Evolutionary conservation across 2,329 filamentous ascomycete species (phyloP), one percentile per base, ranked within the genome.

Genomic region (Septoria linicola): DNA sequence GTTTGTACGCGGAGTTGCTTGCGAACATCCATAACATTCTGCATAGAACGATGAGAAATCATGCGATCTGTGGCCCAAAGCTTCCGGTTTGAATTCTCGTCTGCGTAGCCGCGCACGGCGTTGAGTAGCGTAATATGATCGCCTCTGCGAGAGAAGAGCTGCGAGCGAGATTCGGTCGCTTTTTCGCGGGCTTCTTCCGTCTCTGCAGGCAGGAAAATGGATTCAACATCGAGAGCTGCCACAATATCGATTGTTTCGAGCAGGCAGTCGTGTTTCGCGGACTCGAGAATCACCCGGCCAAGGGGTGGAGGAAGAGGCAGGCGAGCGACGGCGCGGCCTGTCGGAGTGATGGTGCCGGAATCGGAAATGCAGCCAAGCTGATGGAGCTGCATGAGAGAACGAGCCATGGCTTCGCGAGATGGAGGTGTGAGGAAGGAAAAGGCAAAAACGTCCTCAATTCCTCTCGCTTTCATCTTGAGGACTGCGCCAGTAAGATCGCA

Each of bases 401-500:
- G 89, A 61, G 92, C 84, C 42, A 96, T 80, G 0, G 88, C 80
- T 57, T 95, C 86, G 2, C 83, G 72, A 7, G 88, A 83, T 0
- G 93, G 93, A 0, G 81, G 79, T 49, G 95, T 90, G 67, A 97
- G 84, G 41, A 96, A 82, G 0, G 92, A 89, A 56, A 99, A 99
- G 0, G 78, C 75, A 16, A 90, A 75, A 2, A 96, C 81, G 64
- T 97, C 86, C 20, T 88, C 79, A 10, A 97, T 84, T 0, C 91
- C 90, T 47, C 90, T 82, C 0, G 92, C 90, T 69, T 96, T 96
- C 87, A 99, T 95, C 0, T 88, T 95, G 8, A 99, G 75, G 1
- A 96, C 78, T 0, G 92, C 88, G 27, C 89, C 86, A 16, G 90
- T 82, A 4, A 97, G 80, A 68, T 99, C 92, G 64, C 89, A 95